A percentile compares a stretch with the other conserved stretches of the same genome.
Evolutionary conservation across 768 basidiomycete species (phyloP).

Genomic region (Mycena alexandri): DNA sequence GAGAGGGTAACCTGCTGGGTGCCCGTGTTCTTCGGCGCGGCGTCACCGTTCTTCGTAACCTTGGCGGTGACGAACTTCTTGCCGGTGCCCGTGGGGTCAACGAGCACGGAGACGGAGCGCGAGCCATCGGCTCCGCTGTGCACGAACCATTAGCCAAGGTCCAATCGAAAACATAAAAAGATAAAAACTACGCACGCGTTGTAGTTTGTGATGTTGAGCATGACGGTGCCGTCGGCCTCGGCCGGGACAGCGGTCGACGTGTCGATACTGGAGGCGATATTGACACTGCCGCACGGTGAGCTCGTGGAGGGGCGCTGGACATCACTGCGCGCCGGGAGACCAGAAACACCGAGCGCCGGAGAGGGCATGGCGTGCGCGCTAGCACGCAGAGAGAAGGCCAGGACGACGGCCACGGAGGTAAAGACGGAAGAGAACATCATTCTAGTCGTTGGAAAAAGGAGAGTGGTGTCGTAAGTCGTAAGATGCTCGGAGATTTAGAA

Average conservation of each 20-base stretch:
- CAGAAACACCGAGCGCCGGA: conserved; percentile 30
- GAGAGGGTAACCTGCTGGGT: conserved; percentile 42
- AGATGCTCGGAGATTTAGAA: conserved; percentile 6
- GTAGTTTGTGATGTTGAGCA: conserved; percentile 33
- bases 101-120: conserved; percentile 24
- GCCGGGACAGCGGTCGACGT: conserved; percentile 23
- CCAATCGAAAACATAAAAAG: too few relatives aligned
- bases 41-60: conserved; percentile 31
- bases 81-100: conserved; percentile 29
- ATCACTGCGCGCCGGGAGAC: conserved; percentile 21
- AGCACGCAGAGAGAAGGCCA: conserved; percentile 12
- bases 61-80: conserved; percentile 28
- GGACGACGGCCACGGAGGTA: conserved; percentile 13
- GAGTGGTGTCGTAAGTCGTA: conserved; percentile 33
- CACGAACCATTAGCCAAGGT: not conserved
- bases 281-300: conserved; percentile 25
- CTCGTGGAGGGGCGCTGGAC: conserved; percentile 24
- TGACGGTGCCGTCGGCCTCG: conserved; percentile 22
- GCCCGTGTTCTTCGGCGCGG: conserved; percentile 16
- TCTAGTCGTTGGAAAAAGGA: too few relatives aligned
- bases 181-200: conserved; percentile 24
- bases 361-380: conserved; percentile 32
- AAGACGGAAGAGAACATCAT: conserved; percentile 28
- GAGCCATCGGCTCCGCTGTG: conserved; percentile 34
- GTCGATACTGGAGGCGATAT: conserved; percentile 32